Evolutionary conservation across 345 rosid species (phyloP).

Genomic region (Syzygium aqueum): DNA sequence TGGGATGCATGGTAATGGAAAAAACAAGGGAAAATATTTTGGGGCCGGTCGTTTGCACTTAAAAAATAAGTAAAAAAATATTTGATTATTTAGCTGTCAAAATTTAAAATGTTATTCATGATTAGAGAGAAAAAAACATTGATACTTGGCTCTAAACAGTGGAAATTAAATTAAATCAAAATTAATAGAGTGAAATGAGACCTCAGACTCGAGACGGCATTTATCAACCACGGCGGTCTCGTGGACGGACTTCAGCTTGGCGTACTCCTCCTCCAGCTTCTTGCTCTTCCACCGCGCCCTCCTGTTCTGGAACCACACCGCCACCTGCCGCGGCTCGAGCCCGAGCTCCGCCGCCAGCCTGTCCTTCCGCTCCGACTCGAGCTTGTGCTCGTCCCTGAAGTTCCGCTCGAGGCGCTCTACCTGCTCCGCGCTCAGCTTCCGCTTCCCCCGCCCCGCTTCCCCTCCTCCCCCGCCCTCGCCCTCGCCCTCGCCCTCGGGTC

Average conservation of each 20-base stretch:
- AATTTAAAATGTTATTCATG: no score
- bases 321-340: slow-evolving; percentile 88
- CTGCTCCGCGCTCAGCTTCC: slow-evolving; percentile 70
- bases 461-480: neutral
- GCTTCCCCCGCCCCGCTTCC: slow-evolving; percentile 36
- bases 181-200: neutral
- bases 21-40: no score
- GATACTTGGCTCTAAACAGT: no score
- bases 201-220: slow-evolving; percentile 76
- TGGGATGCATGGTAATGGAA: no score
- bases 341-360: slow-evolving; percentile 72
- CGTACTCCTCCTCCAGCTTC: slow-evolving; percentile 75
- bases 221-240: slow-evolving; percentile 47
- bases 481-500: neutral
- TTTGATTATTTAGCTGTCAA: no score
- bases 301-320: slow-evolving; percentile 97
- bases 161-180: no score
- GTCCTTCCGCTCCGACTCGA: slow-evolving; percentile 79
- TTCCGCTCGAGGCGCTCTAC: slow-evolving; percentile 45
- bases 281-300: slow-evolving; percentile 87
- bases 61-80: no score
- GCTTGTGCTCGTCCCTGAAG: slow-evolving; percentile 65
- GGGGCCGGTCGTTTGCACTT: no score
- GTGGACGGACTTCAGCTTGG: slow-evolving; percentile 35
- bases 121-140: no score